Conservation (phyloP, 2,329 filamentous ascomycete genomes). For the Botrytis pseudocinerea region DNA sequence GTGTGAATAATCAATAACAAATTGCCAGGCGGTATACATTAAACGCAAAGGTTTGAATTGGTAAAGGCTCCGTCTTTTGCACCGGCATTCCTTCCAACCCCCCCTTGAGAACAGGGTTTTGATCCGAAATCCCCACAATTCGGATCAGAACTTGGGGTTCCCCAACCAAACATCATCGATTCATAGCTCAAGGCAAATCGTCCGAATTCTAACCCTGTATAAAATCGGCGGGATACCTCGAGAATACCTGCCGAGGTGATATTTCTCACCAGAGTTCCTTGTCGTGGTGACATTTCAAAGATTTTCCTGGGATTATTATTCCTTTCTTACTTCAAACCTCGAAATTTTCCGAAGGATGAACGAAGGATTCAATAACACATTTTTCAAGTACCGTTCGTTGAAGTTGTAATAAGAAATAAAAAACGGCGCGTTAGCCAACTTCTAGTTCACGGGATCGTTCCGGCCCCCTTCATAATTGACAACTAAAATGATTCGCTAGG, state of each 20-base stretch:
- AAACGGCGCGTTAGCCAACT: neutral
- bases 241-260: neutral
- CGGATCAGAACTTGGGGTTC: neutral
- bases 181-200: neutral
- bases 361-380: neutral
- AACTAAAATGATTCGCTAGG: slow-evolving; percentile 2
- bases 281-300: neutral
- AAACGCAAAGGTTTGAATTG: neutral
- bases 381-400: neutral
- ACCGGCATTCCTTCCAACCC: neutral
- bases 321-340: neutral
- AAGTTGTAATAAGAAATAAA: slow-evolving; percentile 1
- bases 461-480: neutral
- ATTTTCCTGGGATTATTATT: neutral
- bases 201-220: neutral
- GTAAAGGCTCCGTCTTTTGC: neutral
- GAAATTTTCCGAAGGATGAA: neutral
- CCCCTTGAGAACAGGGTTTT: neutral
- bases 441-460: neutral
- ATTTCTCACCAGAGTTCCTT: neutral
- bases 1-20: slow-evolving; percentile 4
- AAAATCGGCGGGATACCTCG: neutral
- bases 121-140: slow-evolving; percentile 2
- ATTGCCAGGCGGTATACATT: neutral
- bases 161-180: neutral